A percentile compares a stretch with the other conserved stretches of the same genome.
Conservation (phyloP, 352 stramenopile species). For the Globisporangium sylvaticum region DNA sequence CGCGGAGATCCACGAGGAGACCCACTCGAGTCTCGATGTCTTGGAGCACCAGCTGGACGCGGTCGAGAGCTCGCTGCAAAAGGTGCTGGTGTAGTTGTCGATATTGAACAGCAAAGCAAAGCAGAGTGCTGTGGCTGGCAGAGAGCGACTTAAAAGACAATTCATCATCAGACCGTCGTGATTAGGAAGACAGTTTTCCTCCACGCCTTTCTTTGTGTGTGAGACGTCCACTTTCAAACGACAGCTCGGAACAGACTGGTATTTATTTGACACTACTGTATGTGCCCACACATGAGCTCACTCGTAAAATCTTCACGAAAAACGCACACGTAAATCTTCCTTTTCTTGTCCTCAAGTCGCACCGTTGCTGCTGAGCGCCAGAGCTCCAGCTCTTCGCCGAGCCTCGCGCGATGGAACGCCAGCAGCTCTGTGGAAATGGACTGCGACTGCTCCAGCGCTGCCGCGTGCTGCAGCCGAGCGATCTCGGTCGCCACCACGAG, state of each 20-base stretch:
- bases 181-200: not conserved
- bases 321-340: no score
- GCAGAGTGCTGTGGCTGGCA: not conserved
- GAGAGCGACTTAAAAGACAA: not conserved
- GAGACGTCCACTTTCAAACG: not conserved
- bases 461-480: not conserved
- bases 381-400: conserved; percentile 14
- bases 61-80: not conserved
- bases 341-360: no score
- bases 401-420: conserved; percentile 16
- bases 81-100: not conserved
- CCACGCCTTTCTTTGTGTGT: not conserved
- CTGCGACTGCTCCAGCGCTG: conserved; percentile 1
- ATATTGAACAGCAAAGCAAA: not conserved
- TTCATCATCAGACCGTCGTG: not conserved
- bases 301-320: no score
- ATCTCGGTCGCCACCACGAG: conserved; percentile 13
- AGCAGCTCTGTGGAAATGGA: conserved; percentile 19
- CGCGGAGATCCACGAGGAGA: conserved; percentile 2
- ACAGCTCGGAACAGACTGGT: not conserved
- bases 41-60: conserved; percentile 8
- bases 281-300: no score
- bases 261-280: no score
- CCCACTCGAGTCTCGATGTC: not conserved
- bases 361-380: conserved; percentile 13